Percentiles rank a stretch among this genome's conserved stretches.
Evolutionary conservation across 192 early-diverging fungal species (phyloP).

Genomic region (Entomortierella chlamydospora): DNA sequence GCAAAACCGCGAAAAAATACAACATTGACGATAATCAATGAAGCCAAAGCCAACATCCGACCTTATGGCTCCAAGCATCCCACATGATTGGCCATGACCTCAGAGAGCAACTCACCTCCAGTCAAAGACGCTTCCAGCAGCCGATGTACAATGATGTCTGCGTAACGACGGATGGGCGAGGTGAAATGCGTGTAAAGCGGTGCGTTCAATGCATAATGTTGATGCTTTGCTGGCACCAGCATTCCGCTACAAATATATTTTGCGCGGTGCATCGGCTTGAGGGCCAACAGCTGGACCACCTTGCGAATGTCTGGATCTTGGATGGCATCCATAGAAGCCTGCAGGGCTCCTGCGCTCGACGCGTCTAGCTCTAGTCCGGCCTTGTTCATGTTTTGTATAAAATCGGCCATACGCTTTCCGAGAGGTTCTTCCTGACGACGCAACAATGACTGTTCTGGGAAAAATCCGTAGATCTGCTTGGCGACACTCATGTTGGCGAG

Average conservation of each 20-base stretch:
- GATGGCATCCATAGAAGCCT: constrained; percentile 70
- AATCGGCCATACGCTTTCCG: constrained; percentile 71
- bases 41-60: not conserved
- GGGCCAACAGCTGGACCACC: constrained; percentile 84
- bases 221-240: constrained; percentile 74
- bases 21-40: not conserved
- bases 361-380: constrained; percentile 85
- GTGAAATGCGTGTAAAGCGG: constrained; percentile 98
- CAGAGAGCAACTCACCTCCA: constrained; percentile 54
- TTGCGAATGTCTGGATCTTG: constrained; percentile 71
- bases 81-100: constrained; percentile 17
- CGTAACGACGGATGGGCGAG: constrained; percentile 94
- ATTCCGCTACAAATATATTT: constrained; percentile 97
- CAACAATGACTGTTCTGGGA: constrained; percentile 93
- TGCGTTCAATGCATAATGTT: constrained; percentile 92
- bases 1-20: not conserved
- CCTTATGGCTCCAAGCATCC: constrained; percentile 24
- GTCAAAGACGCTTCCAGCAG: constrained; percentile 76
- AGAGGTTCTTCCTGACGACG: constrained; percentile 83
- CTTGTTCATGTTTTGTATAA: constrained; percentile 79
- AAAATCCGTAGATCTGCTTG: constrained; percentile 85
- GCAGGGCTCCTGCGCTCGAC: constrained; percentile 64
- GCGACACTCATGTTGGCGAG: constrained; percentile 97
- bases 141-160: constrained; percentile 96
- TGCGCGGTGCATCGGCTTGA: constrained; percentile 96